Base-by-base conservation (phyloP, 2,329 filamentous ascomycete species). In the Exophiala phaeomuriformis region DNA sequence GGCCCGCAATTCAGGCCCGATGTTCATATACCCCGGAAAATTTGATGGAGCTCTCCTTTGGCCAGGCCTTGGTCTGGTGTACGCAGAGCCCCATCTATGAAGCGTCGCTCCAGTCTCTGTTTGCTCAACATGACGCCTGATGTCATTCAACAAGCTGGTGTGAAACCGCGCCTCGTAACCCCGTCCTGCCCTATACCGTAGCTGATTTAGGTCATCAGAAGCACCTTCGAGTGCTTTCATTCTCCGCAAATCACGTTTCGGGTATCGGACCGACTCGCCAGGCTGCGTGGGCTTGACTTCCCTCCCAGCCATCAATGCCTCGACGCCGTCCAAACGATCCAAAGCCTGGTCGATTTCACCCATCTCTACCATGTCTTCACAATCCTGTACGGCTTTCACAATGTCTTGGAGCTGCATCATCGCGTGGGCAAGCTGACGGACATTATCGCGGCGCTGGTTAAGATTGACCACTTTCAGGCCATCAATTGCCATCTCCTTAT, bases 381-480 rank as follows among this genome's bases (percentile, higher is more conserved):
- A 95, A 30, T 76, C 77, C 3, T 80, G 81, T 2, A 96, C 80
- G 1, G 83, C 83, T 40, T 86, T 78, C 1, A 95, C 84, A 40
- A 97, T 84, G 50, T 83, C 79, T 59, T 84, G 83, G 28, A 98
- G 77, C 67, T 98, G 93, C 62, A 84, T 77, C 2, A 95, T 86
- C 1, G 90, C 87, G 65, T 89, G 83, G 31, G 86, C 85, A 10
- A 98, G 75, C 67, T 88, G 87, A 53, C 84, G 80, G 3, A 97
- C 72, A 65, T 98, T 98, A 63, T 95, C 87, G 63, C 86, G 81
- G 49, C 88, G 81, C 48, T 86, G 81, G 61, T 88, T 82, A 67
- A 95, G 84, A 56, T 90, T 85, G 3, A 95, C 84, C 51, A 96
- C 85, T 62, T 93, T 85, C 31, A 98, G 69, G 0, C 93, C 93